Percentiles rank a stretch among this genome's conserved stretches.
Conservation (phyloP, 2,329 filamentous ascomycete species). For the Capronia americana region DNA sequence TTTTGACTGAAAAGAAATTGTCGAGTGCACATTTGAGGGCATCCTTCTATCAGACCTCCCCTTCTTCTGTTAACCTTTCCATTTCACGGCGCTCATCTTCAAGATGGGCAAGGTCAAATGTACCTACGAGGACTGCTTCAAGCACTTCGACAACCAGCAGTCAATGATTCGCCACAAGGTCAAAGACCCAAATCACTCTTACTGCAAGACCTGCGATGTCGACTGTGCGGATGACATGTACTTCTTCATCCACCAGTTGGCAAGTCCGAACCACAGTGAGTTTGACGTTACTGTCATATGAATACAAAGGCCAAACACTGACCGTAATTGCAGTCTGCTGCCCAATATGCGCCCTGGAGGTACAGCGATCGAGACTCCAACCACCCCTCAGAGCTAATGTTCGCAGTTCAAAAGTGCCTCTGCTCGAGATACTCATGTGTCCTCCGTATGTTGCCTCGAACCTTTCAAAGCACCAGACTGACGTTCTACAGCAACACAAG, state of each 20-base stretch:
- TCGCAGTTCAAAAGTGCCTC: conserved; percentile 56
- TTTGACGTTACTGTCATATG: neutral
- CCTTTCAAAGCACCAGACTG: conserved; percentile 16
- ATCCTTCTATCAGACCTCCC: neutral
- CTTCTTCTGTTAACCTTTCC: neutral
- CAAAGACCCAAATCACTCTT: conserved; percentile 48
- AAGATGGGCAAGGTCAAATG: conserved; percentile 45
- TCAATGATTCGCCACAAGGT: conserved; percentile 61
- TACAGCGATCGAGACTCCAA: conserved; percentile 6
- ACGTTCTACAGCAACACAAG: conserved; percentile 44
- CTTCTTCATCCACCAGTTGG: conserved; percentile 57
- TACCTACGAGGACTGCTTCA: conserved; percentile 54
- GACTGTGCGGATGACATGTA: conserved; percentile 55
- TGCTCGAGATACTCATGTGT: conserved; percentile 60
- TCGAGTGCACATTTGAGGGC: neutral
- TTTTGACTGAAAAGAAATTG: neutral
- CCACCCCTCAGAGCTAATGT: conserved; percentile 9
- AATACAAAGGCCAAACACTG: conserved; percentile 7
- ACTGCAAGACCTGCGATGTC: conserved; percentile 51
- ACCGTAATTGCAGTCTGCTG: conserved; percentile 51
- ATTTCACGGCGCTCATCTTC: neutral
- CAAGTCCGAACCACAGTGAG: conserved; percentile 52
- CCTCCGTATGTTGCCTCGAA: conserved; percentile 50
- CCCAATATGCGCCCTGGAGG: conserved; percentile 61
- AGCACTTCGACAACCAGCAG: conserved; percentile 53